Evolutionary conservation across 768 basidiomycete genomes (phyloP), one percentile per base, ranked within the genome.

Genomic region (Myochromella boudieri): DNA sequence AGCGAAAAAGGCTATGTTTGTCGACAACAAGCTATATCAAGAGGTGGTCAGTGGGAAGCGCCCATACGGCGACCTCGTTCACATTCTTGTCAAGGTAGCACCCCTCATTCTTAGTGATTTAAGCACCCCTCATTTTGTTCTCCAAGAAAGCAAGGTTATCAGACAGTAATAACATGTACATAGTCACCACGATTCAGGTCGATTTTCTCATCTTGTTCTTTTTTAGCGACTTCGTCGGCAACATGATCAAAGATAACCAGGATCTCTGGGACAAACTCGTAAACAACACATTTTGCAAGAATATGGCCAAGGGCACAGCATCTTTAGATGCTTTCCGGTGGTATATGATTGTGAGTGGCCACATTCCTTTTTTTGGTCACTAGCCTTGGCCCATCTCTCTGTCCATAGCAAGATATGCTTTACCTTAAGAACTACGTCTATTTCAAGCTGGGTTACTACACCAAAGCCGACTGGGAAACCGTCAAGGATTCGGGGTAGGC

Each of bases 321-420:
- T 25, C 21, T 15, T 25, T 37, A 10, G 45, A 29, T 28, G 24
- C 22, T 31, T 46, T 46, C 37, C 21, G 29, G 22, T 46, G 37
- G 27, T 46, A 37, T 15, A 46, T 46, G 45, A 20, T 46, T 28
- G 45, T 46, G n/a, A 46, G 45, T 46, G 7, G 15, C 11, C 12
- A 20, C 17, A 8, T 21, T 14, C 24, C 14, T 22, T 4, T 33
- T 22, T n/a, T n/a, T n/a, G n/a, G n/a, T n/a, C n/a, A n/a, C n/a
- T n/a, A n/a, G n/a, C n/a, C n/a, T n/a, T n/a, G n/a, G n/a, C n/a
- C n/a, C n/a, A n/a, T n/a, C n/a, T n/a, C n/a, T n/a, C n/a, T n/a
- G n/a, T n/a, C n/a, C n/a, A n/a, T n/a, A 44, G 42, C 42, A 44
- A 44, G 42, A 44, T 31, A 32, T 22, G 7, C 18, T 44, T 21